A percentile compares a stretch with the other conserved stretches of the same genome.
Conservation (phyloP, 2,329 filamentous ascomycete genomes). For the Colletotrichum truncatum region DNA sequence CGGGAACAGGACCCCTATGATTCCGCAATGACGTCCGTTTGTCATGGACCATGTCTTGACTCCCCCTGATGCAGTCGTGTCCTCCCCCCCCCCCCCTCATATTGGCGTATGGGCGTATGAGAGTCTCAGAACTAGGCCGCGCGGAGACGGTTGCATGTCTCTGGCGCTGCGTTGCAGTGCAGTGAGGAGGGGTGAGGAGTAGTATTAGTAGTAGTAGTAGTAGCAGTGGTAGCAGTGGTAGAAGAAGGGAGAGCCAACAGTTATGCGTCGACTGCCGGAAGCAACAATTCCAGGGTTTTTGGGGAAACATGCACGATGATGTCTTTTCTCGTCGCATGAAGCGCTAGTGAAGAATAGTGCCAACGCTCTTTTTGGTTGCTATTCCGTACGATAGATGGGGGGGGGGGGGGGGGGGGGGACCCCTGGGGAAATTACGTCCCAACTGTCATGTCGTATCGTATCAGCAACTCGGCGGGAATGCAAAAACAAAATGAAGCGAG, state of each 20-base stretch:
- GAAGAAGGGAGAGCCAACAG: no score
- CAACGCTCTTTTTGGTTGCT: neutral
- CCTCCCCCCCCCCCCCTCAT: neutral
- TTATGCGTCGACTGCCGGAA: no score
- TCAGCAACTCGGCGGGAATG: neutral
- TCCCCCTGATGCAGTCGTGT: neutral
- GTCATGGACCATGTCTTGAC: neutral
- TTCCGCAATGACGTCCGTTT: constrained; percentile 21
- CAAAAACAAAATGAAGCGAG: no score
- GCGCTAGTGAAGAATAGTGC: constrained; percentile 3
- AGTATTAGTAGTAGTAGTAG: neutral
- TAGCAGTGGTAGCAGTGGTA: no score
- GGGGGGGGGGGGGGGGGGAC: neutral
- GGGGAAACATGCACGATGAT: constrained; percentile 15
- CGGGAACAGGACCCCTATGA: constrained; percentile 25
- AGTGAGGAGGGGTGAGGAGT: neutral
- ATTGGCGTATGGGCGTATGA: no score
- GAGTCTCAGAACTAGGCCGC: no score
- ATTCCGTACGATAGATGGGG: no score
- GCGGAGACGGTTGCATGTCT: neutral
- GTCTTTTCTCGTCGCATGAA: neutral
- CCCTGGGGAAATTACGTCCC: neutral
- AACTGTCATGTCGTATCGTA: no score
- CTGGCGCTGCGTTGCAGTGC: neutral
- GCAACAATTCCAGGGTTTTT: neutral